These are phyloP conservation scores for Teratosphaeriaceae sp. DNA, from an alignment of 2,329 filamentous ascomycete genomes.

Conservation along the genomic window DNA sequence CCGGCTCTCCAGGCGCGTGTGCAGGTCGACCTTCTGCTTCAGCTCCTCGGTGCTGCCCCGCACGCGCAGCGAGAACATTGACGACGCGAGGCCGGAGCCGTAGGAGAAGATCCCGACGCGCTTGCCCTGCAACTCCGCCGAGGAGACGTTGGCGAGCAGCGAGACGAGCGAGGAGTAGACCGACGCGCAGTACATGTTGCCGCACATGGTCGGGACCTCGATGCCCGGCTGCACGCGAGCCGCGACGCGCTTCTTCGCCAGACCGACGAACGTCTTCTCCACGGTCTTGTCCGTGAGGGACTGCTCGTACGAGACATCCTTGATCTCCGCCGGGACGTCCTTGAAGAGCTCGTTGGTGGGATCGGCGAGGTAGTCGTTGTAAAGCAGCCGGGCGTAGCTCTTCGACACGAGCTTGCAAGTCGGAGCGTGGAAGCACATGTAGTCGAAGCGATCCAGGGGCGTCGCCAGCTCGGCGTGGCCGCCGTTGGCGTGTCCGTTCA, in stretches of 20 bases:
- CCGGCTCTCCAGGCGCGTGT: slow-evolving; percentile 39
- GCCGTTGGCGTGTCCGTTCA: slow-evolving; percentile 35
- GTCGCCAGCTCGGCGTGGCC: slow-evolving; percentile 35
- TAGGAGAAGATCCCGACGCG: slow-evolving; percentile 48
- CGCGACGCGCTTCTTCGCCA: slow-evolving; percentile 47
- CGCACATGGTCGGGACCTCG: slow-evolving; percentile 46
- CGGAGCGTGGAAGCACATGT: slow-evolving; percentile 50
- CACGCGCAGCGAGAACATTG: slow-evolving; percentile 45
- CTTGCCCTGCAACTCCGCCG: slow-evolving; percentile 43
- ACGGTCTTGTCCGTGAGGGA: slow-evolving; percentile 46
- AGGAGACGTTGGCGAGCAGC: slow-evolving; percentile 40
- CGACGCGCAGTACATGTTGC: slow-evolving; percentile 50
- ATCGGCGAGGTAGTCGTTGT: slow-evolving; percentile 46
- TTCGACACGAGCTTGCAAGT: slow-evolving; percentile 51
- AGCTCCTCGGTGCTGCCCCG: slow-evolving; percentile 42
- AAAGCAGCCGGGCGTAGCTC: slow-evolving; percentile 46
- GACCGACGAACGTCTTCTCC: slow-evolving; percentile 47
- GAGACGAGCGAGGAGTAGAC: slow-evolving; percentile 46
- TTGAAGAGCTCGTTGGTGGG: slow-evolving; percentile 43
- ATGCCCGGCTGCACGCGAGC: slow-evolving; percentile 44
- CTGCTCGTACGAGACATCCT: slow-evolving; percentile 39
- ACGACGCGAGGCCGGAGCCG: slow-evolving; percentile 45
- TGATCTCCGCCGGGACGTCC: slow-evolving; percentile 44
- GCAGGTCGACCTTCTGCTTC: slow-evolving; percentile 41
- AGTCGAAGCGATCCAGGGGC: slow-evolving; percentile 47